Percentiles rank a stretch among this genome's conserved stretches.
These are phyloP conservation scores for Prunus mume DNA, from an alignment of 306 rosid genomes.

Conservation along the genomic window DNA sequence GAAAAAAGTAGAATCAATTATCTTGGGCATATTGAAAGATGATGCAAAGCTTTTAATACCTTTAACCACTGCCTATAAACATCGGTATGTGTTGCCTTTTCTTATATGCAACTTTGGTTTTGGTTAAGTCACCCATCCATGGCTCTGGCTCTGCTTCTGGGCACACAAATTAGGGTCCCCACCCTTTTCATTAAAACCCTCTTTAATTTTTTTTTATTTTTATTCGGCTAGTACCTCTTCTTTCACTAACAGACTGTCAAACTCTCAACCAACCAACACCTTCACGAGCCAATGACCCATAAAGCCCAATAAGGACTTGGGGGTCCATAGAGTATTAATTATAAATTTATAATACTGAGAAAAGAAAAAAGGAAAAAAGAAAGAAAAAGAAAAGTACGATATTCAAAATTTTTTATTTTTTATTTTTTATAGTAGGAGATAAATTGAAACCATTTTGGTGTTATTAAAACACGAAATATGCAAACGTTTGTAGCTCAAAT, in stretches of 20 bases:
- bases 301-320: conserved; percentile 31
- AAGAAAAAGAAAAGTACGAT: background rate
- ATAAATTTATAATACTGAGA: too few relatives aligned
- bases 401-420: background rate
- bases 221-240: background rate
- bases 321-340: conserved; percentile 6
- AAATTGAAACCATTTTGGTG: too few relatives aligned
- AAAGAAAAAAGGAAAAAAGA: too few relatives aligned
- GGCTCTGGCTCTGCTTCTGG: background rate
- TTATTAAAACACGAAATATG: too few relatives aligned
- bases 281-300: conserved; percentile 8
- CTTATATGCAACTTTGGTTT: conserved; percentile 50
- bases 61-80: conserved; percentile 37
- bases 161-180: conserved; percentile 37
- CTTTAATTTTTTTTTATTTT: background rate
- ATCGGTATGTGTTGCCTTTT: conserved; percentile 61
- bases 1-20: conserved; percentile 64
- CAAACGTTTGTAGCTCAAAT: too few relatives aligned
- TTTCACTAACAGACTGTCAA: conserved; percentile 21
- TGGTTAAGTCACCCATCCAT: conserved; percentile 42
- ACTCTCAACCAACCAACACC: conserved; percentile 11
- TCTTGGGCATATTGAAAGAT: conserved; percentile 62
- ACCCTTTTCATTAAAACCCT: conserved; percentile 1
- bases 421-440: too few relatives aligned
- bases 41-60: conserved; percentile 64